A percentile compares a stretch with the other conserved stretches of the same genome.
Conservation (phyloP, 495 filamentous ascomycete species). For the Xylaria sp. region DNA sequence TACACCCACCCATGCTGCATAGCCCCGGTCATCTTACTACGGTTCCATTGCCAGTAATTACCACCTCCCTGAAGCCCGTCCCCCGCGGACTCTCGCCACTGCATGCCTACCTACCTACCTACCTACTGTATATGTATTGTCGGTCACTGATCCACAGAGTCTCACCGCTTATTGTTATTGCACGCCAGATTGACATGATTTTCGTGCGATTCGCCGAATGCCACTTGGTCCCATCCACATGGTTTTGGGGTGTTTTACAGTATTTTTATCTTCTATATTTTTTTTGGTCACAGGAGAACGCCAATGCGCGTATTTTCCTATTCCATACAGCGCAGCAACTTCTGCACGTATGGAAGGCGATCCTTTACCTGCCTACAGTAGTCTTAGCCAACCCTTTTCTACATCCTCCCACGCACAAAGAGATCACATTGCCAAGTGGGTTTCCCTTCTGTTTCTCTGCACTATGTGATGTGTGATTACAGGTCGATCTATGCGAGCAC, state of each 20-base stretch:
- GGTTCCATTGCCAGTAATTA: constrained; percentile 6
- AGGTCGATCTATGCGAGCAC: constrained; percentile 27
- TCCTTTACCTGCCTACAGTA: constrained; percentile 15
- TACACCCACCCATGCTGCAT: constrained; percentile 1
- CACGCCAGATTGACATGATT: constrained; percentile 4
- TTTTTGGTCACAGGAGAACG: constrained; percentile 15
- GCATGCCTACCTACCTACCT: background rate
- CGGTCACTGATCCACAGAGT: constrained; percentile 20
- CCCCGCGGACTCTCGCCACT: constrained; percentile 3
- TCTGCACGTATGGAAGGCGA: background rate
- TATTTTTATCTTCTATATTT: too few species aligned
- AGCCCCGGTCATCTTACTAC: constrained; percentile 24
- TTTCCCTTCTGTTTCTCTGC: constrained; percentile 7
- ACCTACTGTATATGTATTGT: too few species aligned
- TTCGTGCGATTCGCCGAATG: constrained; percentile 19
- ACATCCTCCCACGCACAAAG: constrained; percentile 9
- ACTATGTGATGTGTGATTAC: constrained; percentile 21
- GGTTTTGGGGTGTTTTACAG: constrained; percentile 18
- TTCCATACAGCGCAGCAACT: constrained; percentile 5
- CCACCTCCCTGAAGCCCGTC: constrained; percentile 16
- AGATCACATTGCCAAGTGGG: constrained; percentile 14
- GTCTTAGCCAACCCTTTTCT: constrained; percentile 16
- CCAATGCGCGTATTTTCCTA: constrained; percentile 20
- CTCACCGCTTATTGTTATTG: constrained; percentile 23
- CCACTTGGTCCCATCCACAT: constrained; percentile 26